Conservation (phyloP, 345 rosid species). For the Ceriops zippeliana region DNA sequence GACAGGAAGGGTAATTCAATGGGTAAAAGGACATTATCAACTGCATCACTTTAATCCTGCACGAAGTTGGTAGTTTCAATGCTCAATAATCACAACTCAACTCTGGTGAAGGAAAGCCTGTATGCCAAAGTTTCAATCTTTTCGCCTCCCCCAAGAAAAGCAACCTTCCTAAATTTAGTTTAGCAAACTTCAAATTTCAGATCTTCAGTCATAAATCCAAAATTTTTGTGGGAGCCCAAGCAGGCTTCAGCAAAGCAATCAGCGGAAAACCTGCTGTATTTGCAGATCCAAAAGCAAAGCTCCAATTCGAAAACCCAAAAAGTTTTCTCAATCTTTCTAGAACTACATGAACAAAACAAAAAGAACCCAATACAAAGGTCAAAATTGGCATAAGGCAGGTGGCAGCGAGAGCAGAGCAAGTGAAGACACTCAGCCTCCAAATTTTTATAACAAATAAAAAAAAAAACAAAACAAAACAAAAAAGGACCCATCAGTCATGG, state of each 20-base stretch:
- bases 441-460: constrained; percentile 12
- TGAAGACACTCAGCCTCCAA: constrained; percentile 11
- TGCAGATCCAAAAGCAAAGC: constrained; percentile 18
- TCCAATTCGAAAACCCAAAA: constrained; percentile 21
- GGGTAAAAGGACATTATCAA: no score
- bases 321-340: constrained; percentile 10
- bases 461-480: not conserved
- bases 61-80: no score
- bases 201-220: constrained; percentile 10
- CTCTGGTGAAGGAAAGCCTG: no score
- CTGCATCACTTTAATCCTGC: no score
- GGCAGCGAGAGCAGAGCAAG: constrained; percentile 9
- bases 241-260: constrained; percentile 1
- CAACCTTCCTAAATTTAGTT: no score
- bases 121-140: no score
- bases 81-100: no score
- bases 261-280: not conserved
- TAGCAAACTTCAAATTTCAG: not conserved
- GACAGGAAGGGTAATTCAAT: no score
- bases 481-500: constrained; percentile 9
- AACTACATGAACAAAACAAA: constrained; percentile 23
- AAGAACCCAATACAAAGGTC: constrained; percentile 15
- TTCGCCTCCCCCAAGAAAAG: no score
- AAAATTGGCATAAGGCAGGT: constrained; percentile 15
- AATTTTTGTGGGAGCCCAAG: not conserved